Evolutionary conservation across 2,329 filamentous ascomycete species (phyloP).

Genomic region (Aspergillus chevalieri): DNA sequence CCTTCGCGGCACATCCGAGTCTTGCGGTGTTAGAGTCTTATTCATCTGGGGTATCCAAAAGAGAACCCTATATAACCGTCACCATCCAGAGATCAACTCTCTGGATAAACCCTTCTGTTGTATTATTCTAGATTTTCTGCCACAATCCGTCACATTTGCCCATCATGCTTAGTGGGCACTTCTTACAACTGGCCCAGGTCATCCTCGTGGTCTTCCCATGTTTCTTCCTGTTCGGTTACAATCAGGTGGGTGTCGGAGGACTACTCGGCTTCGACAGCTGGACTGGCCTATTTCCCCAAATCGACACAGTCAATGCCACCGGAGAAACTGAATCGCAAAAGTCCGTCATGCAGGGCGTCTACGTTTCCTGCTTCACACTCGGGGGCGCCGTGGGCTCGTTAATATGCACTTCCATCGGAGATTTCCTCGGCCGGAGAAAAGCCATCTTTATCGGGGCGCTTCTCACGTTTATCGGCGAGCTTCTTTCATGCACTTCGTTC

Average conservation of each 20-base stretch:
- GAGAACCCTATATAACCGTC: no score
- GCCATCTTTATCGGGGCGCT: slow-evolving; percentile 51
- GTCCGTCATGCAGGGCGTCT: not conserved
- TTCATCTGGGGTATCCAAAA: not conserved
- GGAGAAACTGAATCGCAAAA: not conserved
- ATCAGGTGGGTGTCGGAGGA: slow-evolving; percentile 5
- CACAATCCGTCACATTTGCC: not conserved
- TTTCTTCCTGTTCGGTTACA: slow-evolving; percentile 4
- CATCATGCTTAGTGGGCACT: slow-evolving; percentile 3
- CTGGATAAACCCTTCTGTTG: not conserved
- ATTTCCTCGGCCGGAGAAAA: slow-evolving; percentile 23
- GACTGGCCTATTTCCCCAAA: not conserved
- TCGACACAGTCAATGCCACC: not conserved
- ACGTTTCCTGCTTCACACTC: not conserved
- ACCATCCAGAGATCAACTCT: not conserved
- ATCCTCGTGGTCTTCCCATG: slow-evolving; percentile 2
- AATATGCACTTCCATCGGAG: slow-evolving; percentile 7
- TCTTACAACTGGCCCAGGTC: slow-evolving; percentile 3
- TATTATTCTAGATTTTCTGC: not conserved
- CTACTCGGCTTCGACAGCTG: slow-evolving; percentile 4
- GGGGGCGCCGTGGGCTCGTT: not conserved
- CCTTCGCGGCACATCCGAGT: not conserved
- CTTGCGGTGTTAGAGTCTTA: not conserved
- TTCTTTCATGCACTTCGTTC: slow-evolving; percentile 13
- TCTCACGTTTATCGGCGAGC: slow-evolving; percentile 33